Evolutionary conservation across 345 rosid genomes (phyloP).

Genomic region (Excoecaria agallocha): DNA sequence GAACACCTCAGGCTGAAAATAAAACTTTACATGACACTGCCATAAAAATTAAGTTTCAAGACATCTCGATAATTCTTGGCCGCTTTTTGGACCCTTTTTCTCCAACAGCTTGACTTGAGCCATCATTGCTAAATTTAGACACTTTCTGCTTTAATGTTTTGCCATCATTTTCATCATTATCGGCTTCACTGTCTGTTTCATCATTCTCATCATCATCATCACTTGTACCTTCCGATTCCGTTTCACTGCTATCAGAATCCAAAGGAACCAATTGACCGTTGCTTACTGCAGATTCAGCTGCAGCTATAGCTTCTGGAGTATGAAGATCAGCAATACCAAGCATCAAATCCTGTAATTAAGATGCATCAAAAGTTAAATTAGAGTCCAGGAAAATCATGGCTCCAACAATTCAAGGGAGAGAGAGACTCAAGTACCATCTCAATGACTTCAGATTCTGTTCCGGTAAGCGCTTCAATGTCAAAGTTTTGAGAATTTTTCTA

Average conservation of each 20-base stretch:
- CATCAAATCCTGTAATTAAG: conserved; percentile 64
- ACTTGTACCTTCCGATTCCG: conserved; percentile 40
- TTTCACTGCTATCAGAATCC: conserved; percentile 31
- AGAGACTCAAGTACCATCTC: conserved; percentile 58
- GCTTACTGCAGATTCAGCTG: conserved; percentile 72
- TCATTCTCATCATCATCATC: conserved; percentile 22
- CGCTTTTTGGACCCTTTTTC: conserved; percentile 34
- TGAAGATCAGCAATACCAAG: conserved; percentile 89
- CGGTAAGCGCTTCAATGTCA: conserved; percentile 69
- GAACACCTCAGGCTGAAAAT: too few relatives aligned
- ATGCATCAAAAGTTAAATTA: neutral
- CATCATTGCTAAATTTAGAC: conserved; percentile 15
- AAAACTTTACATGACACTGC: too few relatives aligned
- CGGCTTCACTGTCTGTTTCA: conserved; percentile 18
- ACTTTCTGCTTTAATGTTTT: conserved; percentile 6
- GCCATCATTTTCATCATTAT: neutral
- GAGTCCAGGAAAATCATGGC: neutral
- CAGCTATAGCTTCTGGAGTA: conserved; percentile 74
- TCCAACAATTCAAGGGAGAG: neutral
- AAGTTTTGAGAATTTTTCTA: conserved; percentile 54
- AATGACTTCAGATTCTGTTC: conserved; percentile 65
- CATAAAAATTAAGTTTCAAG: conserved; percentile 15
- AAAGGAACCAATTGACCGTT: conserved; percentile 33
- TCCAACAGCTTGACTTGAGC: conserved; percentile 12
- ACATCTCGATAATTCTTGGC: conserved; percentile 47